phyloP scores from a whole-genome alignment of 768 basidiomycete species.

The Cystobasidium ongulense region DNA sequence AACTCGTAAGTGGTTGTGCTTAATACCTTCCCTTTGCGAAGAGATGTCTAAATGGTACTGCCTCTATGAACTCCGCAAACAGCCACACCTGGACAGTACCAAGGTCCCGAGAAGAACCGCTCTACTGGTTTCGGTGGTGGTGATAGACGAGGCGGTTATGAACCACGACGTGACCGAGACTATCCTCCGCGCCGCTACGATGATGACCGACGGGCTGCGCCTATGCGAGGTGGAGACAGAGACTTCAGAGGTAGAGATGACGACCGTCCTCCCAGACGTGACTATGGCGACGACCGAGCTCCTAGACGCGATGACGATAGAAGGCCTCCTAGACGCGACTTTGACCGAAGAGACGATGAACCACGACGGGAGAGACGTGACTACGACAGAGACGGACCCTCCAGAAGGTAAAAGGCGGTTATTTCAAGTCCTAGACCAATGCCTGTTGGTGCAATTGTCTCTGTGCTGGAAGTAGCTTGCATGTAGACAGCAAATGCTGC shows the following conservation, averaged over 20 bases:
- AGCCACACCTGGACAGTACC: constrained; percentile 87
- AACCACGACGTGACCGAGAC: background rate
- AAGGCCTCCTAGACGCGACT: constrained; percentile 25
- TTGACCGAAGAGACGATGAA: constrained; percentile 31
- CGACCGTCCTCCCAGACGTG: constrained; percentile 25
- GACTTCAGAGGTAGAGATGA: background rate
- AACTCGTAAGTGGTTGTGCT: constrained; percentile 2
- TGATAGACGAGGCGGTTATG: constrained; percentile 25
- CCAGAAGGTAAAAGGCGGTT: constrained; percentile 7
- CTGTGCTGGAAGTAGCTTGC: too few species aligned
- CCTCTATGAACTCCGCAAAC: constrained; percentile 40
- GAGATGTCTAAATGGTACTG: too few species aligned
- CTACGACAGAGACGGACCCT: constrained; percentile 2
- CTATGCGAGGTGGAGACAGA: constrained; percentile 23
- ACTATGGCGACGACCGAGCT: constrained; percentile 50
- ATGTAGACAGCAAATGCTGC: too few species aligned
- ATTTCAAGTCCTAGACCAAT: too few species aligned
- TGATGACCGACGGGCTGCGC: constrained; percentile 41
- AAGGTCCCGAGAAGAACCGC: constrained; percentile 68
- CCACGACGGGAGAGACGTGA: constrained; percentile 6
- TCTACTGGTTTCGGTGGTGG: constrained; percentile 34
- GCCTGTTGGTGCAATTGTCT: too few species aligned
- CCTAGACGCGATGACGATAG: constrained; percentile 33
- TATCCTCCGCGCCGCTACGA: constrained; percentile 25
- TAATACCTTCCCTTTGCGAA: too few species aligned